phyloP scores from a whole-genome alignment of 495 filamentous ascomycete species.

The Talaromyces thailandensis region DNA sequence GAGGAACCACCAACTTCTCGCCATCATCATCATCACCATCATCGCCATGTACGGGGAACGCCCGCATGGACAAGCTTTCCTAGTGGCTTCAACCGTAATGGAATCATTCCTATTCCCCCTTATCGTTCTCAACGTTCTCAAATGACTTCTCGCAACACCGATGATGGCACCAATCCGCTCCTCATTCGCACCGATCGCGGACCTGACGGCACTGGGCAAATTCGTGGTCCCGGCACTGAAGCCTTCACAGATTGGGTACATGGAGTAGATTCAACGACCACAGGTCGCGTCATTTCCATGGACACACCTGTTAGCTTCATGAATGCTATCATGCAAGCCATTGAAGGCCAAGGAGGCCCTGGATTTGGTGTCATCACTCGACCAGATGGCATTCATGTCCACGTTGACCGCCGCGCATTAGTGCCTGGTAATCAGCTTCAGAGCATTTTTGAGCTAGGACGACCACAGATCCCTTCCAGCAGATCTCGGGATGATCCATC shows the following conservation, averaged over 20 bases:
- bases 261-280: conserved; percentile 41
- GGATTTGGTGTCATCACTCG: conserved; percentile 48
- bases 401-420: conserved; percentile 39
- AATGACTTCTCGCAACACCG: conserved; percentile 40
- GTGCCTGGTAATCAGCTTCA: conserved; percentile 46
- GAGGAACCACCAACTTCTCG: conserved; percentile 36
- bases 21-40: conserved; percentile 34
- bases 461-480: conserved; percentile 34
- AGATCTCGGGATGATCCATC: conserved; percentile 48
- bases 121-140: conserved; percentile 48
- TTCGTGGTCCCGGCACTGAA: conserved; percentile 22
- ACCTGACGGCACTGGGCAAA: conserved; percentile 20
- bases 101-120: conserved; percentile 38
- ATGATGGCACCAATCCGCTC: conserved; percentile 79
- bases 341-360: conserved; percentile 38
- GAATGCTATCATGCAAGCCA: conserved; percentile 50
- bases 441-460: conserved; percentile 46
- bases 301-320: conserved; percentile 57
- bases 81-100: conserved; percentile 27
- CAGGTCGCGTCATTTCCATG: conserved; percentile 39
- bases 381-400: conserved; percentile 50
- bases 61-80: conserved; percentile 35
- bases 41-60: conserved; percentile 33
- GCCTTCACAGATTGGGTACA: conserved; percentile 48
- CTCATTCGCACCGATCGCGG: conserved; percentile 39